These are phyloP conservation scores for Oxytropis ochrocephala DNA, from an alignment of 306 rosid species.

Conservation along the genomic window DNA sequence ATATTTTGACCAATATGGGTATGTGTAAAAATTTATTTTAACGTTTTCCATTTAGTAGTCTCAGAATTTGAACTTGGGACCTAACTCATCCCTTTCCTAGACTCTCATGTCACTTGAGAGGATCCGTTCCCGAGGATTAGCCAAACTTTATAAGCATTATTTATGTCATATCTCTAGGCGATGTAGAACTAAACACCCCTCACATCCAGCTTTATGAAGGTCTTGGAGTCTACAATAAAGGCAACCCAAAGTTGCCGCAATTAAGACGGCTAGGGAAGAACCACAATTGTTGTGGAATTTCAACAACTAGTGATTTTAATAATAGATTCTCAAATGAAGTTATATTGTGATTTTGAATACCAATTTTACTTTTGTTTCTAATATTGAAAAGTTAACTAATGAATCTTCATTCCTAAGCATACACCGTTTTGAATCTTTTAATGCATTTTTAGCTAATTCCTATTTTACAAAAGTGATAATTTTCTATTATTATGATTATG, in stretches of 20 bases:
- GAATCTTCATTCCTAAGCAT: not conserved
- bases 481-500: conserved; percentile 4
- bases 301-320: not conserved
- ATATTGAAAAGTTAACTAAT: not conserved
- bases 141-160: too few relatives aligned
- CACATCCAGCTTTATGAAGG: too few relatives aligned
- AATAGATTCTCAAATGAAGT: conserved; percentile 10
- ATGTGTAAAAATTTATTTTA: conserved; percentile 17
- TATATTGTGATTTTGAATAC: conserved; percentile 1
- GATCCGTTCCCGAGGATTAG: too few relatives aligned
- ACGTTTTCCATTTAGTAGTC: not conserved
- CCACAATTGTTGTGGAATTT: too few relatives aligned
- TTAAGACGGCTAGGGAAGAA: too few relatives aligned
- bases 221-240: too few relatives aligned
- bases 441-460: not conserved
- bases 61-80: too few relatives aligned
- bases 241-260: too few relatives aligned
- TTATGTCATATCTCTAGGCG: too few relatives aligned
- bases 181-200: too few relatives aligned
- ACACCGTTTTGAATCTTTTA: not conserved
- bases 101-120: too few relatives aligned
- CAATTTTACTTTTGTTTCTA: conserved; percentile 3
- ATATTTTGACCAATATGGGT: conserved; percentile 98
- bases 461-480: not conserved
- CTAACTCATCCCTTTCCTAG: too few relatives aligned